Evolutionary conservation across 129 eudicot species (phyloP).

Genomic region (Saposhnikovia divaricata): DNA sequence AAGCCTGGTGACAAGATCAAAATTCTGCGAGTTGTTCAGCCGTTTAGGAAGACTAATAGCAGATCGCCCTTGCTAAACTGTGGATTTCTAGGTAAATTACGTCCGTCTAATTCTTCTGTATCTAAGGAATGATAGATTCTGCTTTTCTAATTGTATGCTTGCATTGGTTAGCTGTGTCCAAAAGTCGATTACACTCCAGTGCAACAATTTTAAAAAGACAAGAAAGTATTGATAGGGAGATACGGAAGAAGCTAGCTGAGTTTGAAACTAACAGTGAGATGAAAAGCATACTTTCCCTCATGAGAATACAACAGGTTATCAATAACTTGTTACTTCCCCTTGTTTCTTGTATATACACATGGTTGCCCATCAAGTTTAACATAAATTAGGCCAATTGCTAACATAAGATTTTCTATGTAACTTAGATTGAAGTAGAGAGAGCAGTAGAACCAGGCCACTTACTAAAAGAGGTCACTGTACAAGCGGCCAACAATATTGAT

Average conservation of each 20-base stretch:
- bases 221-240: slow-evolving; percentile 18
- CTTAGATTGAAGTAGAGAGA: slow-evolving; percentile 36
- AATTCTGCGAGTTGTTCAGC: slow-evolving; percentile 26
- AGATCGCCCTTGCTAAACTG: slow-evolving; percentile 7
- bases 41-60: slow-evolving; percentile 6
- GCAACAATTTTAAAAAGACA: slow-evolving; percentile 23
- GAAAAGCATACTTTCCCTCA: slow-evolving; percentile 8
- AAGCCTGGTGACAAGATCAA: slow-evolving; percentile 26
- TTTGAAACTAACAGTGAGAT: slow-evolving; percentile 15
- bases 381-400: background rate
- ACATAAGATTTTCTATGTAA: background rate
- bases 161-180: background rate
- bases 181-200: slow-evolving; percentile 28
- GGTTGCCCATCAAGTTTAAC: background rate
- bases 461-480: slow-evolving; percentile 28
- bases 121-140: background rate
- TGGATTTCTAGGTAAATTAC: background rate
- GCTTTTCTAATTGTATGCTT: background rate
- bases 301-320: slow-evolving; percentile 20
- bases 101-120: background rate
- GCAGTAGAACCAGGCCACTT: slow-evolving; percentile 32
- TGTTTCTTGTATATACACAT: background rate
- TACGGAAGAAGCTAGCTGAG: slow-evolving; percentile 18
- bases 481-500: slow-evolving; percentile 30
- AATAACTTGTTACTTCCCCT: background rate